Conservation (phyloP, 257 asterid genomes). For the Mitragyna speciosa region DNA sequence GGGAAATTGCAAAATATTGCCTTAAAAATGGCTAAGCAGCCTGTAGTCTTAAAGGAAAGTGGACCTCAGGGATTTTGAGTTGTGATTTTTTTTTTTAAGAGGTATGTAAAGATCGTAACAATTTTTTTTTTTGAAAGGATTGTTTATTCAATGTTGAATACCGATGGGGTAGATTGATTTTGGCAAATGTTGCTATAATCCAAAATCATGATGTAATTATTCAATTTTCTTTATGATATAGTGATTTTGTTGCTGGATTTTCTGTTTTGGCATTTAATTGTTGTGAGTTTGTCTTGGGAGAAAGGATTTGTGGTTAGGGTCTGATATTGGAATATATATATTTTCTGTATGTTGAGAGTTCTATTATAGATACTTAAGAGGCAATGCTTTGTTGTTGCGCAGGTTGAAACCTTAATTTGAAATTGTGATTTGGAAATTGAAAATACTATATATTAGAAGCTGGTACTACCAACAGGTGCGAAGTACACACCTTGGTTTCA, state of each 20-base stretch:
- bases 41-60: constrained; percentile 42
- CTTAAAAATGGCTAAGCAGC: constrained; percentile 68
- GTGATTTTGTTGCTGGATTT: background rate
- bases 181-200: constrained; percentile 1
- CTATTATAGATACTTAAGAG: background rate
- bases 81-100: background rate
- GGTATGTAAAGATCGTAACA: background rate
- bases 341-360: background rate
- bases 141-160: background rate
- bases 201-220: constrained; percentile 6
- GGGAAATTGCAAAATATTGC: constrained; percentile 90
- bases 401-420: background rate
- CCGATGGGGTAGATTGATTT: background rate
- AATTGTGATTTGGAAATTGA: background rate
- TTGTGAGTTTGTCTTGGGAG: background rate
- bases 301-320: background rate
- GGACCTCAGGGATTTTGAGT: constrained; percentile 69
- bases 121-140: background rate
- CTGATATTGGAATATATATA: background rate
- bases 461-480: background rate
- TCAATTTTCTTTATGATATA: background rate
- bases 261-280: too few species aligned
- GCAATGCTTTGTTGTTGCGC: background rate
- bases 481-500: background rate
- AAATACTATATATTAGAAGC: background rate